phyloP scores from a whole-genome alignment of 768 basidiomycete genomes.

The Hortiboletus campestris region DNA sequence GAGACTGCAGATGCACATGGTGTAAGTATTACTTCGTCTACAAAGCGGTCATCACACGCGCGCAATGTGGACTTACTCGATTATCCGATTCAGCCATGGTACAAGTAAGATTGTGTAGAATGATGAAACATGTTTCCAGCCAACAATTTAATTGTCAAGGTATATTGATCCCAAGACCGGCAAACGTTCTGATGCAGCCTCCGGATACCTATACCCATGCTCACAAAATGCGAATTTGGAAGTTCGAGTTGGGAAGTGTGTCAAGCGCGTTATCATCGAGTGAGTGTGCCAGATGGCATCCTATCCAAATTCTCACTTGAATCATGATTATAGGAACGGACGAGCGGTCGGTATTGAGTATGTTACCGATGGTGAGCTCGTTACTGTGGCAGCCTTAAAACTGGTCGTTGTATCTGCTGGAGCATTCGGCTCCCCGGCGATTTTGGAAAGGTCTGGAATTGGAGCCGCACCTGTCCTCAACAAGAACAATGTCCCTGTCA shows the following conservation, averaged over 20 bases:
- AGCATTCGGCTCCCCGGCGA: too few species aligned
- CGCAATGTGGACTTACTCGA: too few species aligned
- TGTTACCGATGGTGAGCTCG: conserved; percentile 16
- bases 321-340: conserved; percentile 23
- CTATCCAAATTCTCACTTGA: not conserved
- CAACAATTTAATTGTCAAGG: conserved; percentile 30
- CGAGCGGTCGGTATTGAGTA: conserved; percentile 39
- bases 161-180: conserved; percentile 49
- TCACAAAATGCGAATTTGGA: conserved; percentile 28
- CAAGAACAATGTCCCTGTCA: conserved; percentile 25
- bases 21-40: too few species aligned
- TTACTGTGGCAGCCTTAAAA: conserved; percentile 24
- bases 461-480: conserved; percentile 14
- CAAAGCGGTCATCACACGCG: too few species aligned
- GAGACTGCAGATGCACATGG: too few species aligned
- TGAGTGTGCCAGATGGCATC: conserved; percentile 11
- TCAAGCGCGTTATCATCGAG: conserved; percentile 24
- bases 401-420: too few species aligned
- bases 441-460: too few species aligned
- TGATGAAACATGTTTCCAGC: too few species aligned
- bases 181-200: conserved; percentile 29
- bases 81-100: too few species aligned
- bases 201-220: conserved; percentile 37
- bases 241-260: conserved; percentile 27
- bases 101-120: too few species aligned